Evolutionary conservation across 192 early-diverging fungal genomes (phyloP).

Genomic region (Podila epigama): DNA sequence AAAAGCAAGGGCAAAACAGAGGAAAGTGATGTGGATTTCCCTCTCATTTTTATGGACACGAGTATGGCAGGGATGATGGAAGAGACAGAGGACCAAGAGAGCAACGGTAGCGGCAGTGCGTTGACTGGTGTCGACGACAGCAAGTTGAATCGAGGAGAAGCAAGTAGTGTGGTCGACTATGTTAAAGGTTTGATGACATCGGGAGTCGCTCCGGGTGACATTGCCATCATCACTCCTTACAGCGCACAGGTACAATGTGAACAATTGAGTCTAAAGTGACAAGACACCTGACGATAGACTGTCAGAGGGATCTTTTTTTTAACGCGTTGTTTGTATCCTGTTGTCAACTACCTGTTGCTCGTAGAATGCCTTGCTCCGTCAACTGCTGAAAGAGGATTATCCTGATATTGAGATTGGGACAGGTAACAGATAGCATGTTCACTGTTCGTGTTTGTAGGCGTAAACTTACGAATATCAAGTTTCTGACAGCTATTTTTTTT

Average conservation of each 20-base stretch:
- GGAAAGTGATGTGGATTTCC: conserved; percentile 65
- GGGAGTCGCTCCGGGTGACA: conserved; percentile 67
- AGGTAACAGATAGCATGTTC: background rate
- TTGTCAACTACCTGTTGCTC: too few species aligned
- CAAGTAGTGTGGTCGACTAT: conserved; percentile 66
- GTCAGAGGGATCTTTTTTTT: conserved; percentile 1
- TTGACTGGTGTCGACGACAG: conserved; percentile 58
- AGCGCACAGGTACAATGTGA: conserved; percentile 75
- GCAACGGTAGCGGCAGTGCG: background rate
- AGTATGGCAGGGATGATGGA: conserved; percentile 52
- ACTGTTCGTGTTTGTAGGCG: background rate
- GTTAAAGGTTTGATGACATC: conserved; percentile 67
- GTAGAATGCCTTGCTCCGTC: conserved; percentile 39
- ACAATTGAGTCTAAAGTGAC: conserved; percentile 33
- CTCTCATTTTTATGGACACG: conserved; percentile 80
- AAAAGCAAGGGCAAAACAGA: background rate
- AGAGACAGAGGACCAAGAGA: conserved; percentile 49
- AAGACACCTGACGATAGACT: too few species aligned
- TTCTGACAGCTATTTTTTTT: background rate
- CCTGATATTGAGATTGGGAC: conserved; percentile 80
- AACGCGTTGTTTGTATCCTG: background rate
- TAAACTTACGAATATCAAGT: background rate
- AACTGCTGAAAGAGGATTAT: conserved; percentile 58
- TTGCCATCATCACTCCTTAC: conserved; percentile 92
- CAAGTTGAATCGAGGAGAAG: conserved; percentile 83